Base-by-base conservation (phyloP, 106 monocot genomes). In the Dendrobium catenatum region DNA sequence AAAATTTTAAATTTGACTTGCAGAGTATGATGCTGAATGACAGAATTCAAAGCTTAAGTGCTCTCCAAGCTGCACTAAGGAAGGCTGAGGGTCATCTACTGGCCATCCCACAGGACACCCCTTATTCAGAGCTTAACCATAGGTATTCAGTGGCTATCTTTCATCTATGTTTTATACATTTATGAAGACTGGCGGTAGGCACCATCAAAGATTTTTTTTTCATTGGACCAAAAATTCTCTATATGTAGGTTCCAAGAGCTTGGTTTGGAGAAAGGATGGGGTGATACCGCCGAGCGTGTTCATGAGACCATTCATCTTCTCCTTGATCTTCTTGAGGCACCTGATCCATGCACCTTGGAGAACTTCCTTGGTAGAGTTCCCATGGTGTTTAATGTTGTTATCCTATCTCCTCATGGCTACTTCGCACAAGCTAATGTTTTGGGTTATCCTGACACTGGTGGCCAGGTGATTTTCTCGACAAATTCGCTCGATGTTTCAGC, bases 371-470 rank as follows among this genome's bases (percentile, higher is more conserved):
- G 91, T 6, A 93, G 80, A 2, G 86, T 99, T 58, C 99, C 99
- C 18, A 91, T 90, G 95, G 83, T 99, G 86, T 99, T 99, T 76
- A 99, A 99, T 72, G 95, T 99, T 54, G 99, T 95, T 59, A 95
- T 99, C 78, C 86, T 99, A 37, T 93, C 99, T 79, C 99, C 99
- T 0, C 99, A 99, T 10, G 99, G 99, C 13, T 99, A 99, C 85
- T 99, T 99, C 48, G 99, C 93, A 0, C 99, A 99, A 83, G 91
- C 92, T 40, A 95, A 99, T 80, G 99, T 99, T 66, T 86, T 99
- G 79, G 99, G 99, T 2, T 99, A 93, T 77, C 99, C 99, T 4
- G 99, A 99, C 82, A 99, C 99, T 17, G 99, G 99, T 75, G 99
- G 99, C 8, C 99, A 99, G 87, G 98, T 97, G 84, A 17, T 22